Evolutionary conservation across 2,329 filamentous ascomycete genomes (phyloP), one percentile per base, ranked within the genome.

Genomic region (Aphanocladium album): DNA sequence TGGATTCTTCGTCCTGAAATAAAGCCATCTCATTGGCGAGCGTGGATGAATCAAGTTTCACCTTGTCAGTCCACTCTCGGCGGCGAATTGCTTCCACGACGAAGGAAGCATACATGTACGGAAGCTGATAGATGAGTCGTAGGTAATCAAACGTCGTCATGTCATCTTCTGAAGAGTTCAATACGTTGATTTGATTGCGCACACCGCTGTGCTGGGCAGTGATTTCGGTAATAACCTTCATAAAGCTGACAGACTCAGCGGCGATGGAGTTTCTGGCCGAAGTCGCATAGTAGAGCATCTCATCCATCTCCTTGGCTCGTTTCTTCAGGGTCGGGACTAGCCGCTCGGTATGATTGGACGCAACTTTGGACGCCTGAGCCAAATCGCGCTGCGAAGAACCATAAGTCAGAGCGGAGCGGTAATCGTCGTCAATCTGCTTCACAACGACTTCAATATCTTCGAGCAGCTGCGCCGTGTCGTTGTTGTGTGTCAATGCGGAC

Each of bases 1-100:
- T 92, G 55, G 90, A 84, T 72, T 99, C 95, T 73, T 98, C 95
- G 63, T 97, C 93, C 69, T 95, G 91, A 64, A 96, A 93, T 0
- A 90, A 79, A 1, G 92, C 91, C 83, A 98, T 91, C 70, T 98
- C 93, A 71, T 98, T 96, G 27, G 92, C 91, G 27, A 99, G 77
- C 0, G 89, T 91, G 2, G 90, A 87, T 0, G 93, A 95, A 68
- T 98, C 95, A 2, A 85, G 83, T 70, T 89, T 91, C 73, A 98
- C 89, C 74, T 96, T 96, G 57, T 96, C 91, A 14, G 85, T 86
- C 93, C 95, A 99, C 74, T 97, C 93, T 37, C 87, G 87, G 23
- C 95, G 87, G 61, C 90, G 85, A 45, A 97, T 85, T 17, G 91
- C 89, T 74, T 99, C 95, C 3, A 91, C 84, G 21, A 96, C 79